phyloP scores from a whole-genome alignment of 2,329 filamentous ascomycete species.

The Microdochium paspali region DNA sequence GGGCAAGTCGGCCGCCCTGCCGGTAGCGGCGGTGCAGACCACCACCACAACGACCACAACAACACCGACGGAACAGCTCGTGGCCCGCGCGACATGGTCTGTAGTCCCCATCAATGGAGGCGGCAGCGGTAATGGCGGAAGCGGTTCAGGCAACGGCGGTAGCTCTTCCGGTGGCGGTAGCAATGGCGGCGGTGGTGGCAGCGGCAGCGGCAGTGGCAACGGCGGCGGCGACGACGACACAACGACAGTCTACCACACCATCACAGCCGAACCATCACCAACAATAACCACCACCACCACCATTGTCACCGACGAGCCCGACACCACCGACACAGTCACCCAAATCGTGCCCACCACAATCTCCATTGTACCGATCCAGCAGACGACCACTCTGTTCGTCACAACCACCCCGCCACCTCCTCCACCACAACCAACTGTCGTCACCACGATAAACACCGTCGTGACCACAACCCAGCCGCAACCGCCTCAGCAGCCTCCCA shows the following conservation, averaged over 20 bases:
- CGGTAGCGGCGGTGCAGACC: constrained; percentile 10
- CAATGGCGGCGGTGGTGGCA: constrained; percentile 5
- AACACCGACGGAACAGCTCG: constrained; percentile 8
- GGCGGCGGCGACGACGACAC: constrained; percentile 7
- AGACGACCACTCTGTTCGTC: background rate
- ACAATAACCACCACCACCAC: constrained; percentile 10
- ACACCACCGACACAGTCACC: constrained; percentile 17
- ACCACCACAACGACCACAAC: too few relatives aligned
- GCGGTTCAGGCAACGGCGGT: constrained; percentile 10
- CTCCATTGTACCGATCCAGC: constrained; percentile 17
- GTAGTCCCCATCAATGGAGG: constrained; percentile 25
- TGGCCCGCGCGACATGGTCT: constrained; percentile 24
- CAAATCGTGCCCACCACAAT: constrained; percentile 16
- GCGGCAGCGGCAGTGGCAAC: constrained; percentile 6
- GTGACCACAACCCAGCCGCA: background rate
- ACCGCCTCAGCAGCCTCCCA: constrained; percentile 1
- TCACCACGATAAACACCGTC: constrained; percentile 2
- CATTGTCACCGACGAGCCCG: constrained; percentile 15
- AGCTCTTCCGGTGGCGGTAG: constrained; percentile 14
- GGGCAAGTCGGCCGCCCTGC: constrained; percentile 13
- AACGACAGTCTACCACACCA: constrained; percentile 23
- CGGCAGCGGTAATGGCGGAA: constrained; percentile 6
- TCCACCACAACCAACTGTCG: too few relatives aligned
- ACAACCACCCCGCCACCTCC: too few relatives aligned
- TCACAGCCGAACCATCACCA: constrained; percentile 20